phyloP scores from a whole-genome alignment of 2,329 filamentous ascomycete species.

The Aspergillus ochraceus region DNA sequence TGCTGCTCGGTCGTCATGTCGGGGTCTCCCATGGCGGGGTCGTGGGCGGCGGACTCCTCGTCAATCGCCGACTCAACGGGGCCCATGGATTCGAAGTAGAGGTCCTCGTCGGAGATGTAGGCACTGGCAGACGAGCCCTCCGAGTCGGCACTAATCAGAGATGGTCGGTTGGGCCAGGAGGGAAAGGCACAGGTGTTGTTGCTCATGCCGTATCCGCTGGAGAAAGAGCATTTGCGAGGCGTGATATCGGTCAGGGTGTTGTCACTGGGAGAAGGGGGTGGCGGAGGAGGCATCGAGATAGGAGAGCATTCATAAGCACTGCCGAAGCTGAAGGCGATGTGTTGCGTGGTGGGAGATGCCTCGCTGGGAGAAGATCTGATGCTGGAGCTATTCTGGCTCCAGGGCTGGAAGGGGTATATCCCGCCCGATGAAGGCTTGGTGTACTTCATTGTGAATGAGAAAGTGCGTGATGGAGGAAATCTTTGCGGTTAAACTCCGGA shows the following conservation, averaged over 20 bases:
- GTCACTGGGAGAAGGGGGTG: constrained; percentile 40
- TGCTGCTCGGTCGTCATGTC: constrained; percentile 43
- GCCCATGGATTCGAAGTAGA: constrained; percentile 35
- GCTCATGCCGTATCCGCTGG: constrained; percentile 37
- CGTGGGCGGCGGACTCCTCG: constrained; percentile 27
- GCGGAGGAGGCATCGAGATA: constrained; percentile 35
- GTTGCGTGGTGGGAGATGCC: constrained; percentile 19
- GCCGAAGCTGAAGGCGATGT: constrained; percentile 30
- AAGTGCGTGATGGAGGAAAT: not conserved
- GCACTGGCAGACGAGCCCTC: constrained; percentile 35
- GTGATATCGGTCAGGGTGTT: constrained; percentile 42
- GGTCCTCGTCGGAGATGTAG: constrained; percentile 45
- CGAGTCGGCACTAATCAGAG: constrained; percentile 35
- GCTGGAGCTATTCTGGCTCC: constrained; percentile 21
- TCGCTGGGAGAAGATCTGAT: constrained; percentile 23
- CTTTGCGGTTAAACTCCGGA: not conserved
- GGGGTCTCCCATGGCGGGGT: constrained; percentile 22
- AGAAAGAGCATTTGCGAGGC: constrained; percentile 45
- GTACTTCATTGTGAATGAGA: constrained; percentile 5
- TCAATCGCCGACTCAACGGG: constrained; percentile 26
- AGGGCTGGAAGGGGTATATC: constrained; percentile 25
- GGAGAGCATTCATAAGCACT: constrained; percentile 24
- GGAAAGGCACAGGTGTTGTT: constrained; percentile 43
- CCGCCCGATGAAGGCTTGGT: constrained; percentile 6
- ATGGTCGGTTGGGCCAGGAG: constrained; percentile 45